Conservation (phyloP, 495 filamentous ascomycete species). For the Polyplosphaeria fusca region DNA sequence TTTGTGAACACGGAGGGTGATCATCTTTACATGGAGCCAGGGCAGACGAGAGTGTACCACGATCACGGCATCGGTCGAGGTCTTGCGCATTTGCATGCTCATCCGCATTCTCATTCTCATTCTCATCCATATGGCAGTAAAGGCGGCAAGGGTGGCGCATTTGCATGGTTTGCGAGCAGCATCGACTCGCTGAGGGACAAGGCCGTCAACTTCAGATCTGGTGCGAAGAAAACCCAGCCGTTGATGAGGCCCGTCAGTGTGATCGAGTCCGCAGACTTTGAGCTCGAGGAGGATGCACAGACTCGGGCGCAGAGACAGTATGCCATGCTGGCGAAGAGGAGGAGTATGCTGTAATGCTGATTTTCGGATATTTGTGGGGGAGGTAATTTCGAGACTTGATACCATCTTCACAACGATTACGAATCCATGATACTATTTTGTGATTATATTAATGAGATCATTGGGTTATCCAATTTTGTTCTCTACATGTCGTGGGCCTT, state of each 20-base stretch:
- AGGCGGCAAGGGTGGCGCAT: neutral
- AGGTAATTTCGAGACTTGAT: too few species aligned
- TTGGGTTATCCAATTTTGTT: too few species aligned
- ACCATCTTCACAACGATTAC: too few species aligned
- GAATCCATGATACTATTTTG: too few species aligned
- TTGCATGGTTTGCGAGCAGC: too few species aligned
- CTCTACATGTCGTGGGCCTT: too few species aligned
- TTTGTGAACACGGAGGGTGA: slow-evolving; percentile 49
- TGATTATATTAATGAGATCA: too few species aligned
- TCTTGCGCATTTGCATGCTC: slow-evolving; percentile 7
- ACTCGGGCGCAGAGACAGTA: slow-evolving; percentile 20
- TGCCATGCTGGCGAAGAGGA: slow-evolving; percentile 28
- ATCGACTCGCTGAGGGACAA: neutral
- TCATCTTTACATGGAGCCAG: slow-evolving; percentile 38
- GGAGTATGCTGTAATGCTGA: slow-evolving; percentile 22
- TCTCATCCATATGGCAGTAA: neutral
- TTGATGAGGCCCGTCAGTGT: slow-evolving; percentile 8
- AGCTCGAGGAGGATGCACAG: slow-evolving; percentile 7
- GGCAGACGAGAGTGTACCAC: slow-evolving; percentile 2
- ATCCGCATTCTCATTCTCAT: too few species aligned
- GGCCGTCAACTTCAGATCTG: neutral
- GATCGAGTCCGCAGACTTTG: slow-evolving; percentile 8
- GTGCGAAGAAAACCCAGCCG: neutral
- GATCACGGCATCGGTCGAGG: neutral
- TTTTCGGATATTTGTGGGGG: too few species aligned